Base-by-base conservation (phyloP, 2,329 filamentous ascomycete species). In the Kalaharituber pfeilii region DNA sequence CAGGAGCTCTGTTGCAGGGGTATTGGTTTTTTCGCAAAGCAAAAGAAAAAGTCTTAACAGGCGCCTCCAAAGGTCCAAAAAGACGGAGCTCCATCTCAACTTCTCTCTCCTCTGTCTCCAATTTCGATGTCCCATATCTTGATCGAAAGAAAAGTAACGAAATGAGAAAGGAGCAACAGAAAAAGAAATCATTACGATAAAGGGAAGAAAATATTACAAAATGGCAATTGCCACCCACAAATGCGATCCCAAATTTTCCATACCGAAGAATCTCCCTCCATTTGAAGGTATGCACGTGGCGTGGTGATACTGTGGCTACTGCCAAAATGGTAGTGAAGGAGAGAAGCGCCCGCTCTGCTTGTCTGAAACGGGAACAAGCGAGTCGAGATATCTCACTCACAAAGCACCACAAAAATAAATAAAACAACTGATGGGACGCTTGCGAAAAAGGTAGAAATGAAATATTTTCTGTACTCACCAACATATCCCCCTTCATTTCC, bases 401-500 rank as follows among this genome's bases (percentile, higher is more conserved):
- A n/a, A n/a, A n/a, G n/a, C n/a, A n/a, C n/a, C n/a, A n/a, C n/a
- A n/a, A n/a, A n/a, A n/a, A n/a, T 15, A 13, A 18, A 13, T 7
- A 18, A 36, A 36, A 36, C 30, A 18, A 36, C 2, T n/a, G 29
- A 33, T 33, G 29, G 8, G 29, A 33, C 29, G 29, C 8, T 33
- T 8, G n/a, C 29, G 29, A 33, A 45, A 20, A 22, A 45, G 39
- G 39, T 9, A 9, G 20, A 45, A 24, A 45, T 9, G 20, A 45
- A 47, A 47, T 18, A 47, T 20, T 47, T 2, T 36, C 9, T 9
- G 24, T 4, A 47, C 42, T 47, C 20, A 47, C 42, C 42, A 47
- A 18, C 22, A 47, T 50, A 27, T 13, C 22, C 47, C 15, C n/a
- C 52, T 56, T 59, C 55, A 53, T 53, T 54, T 30, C 51, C 22